Conservation (phyloP, 177 flowering plant species). For the Vitis hybrid region DNA sequence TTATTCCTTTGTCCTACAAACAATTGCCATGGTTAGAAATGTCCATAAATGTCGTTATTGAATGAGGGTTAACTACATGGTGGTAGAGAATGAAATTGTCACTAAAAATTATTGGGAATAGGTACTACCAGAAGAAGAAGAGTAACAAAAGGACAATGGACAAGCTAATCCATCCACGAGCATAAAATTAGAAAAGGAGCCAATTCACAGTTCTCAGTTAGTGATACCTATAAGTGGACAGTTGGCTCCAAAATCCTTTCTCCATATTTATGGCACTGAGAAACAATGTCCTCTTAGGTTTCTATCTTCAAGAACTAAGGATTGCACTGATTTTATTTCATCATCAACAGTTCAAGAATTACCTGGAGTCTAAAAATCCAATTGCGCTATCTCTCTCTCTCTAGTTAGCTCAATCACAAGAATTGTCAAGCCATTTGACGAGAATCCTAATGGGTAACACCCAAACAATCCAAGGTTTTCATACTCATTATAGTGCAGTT, state of each 20-base stretch:
- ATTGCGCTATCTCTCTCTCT: slow-evolving; percentile 37
- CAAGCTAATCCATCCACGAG: slow-evolving; percentile 18
- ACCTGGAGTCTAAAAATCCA: slow-evolving; percentile 9
- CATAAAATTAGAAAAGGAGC: slow-evolving; percentile 27
- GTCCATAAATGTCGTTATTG: slow-evolving; percentile 77
- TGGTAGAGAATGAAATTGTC: slow-evolving; percentile 58
- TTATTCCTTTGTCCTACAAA: slow-evolving; percentile 84
- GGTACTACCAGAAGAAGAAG: slow-evolving; percentile 35
- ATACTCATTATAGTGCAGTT: not conserved
- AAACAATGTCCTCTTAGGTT: slow-evolving; percentile 18
- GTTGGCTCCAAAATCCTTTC: slow-evolving; percentile 17
- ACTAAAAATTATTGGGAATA: slow-evolving; percentile 85
- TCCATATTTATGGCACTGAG: slow-evolving; percentile 23
- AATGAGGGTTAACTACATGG: slow-evolving; percentile 91
- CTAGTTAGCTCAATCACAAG: slow-evolving; percentile 25
- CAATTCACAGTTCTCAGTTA: slow-evolving; percentile 15
- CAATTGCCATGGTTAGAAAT: slow-evolving; percentile 84
- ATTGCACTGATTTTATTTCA: not conserved
- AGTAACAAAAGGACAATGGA: slow-evolving; percentile 5
- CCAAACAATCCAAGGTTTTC: slow-evolving; percentile 2
- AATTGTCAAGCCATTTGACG: slow-evolving; percentile 8
- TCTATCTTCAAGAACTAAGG: slow-evolving; percentile 12
- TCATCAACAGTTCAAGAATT: slow-evolving; percentile 7
- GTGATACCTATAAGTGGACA: slow-evolving; percentile 9
- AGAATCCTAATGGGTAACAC: slow-evolving; percentile 16